Percentiles rank a stretch among this genome's conserved stretches.
Evolutionary conservation across 257 asterid species (phyloP).

Genomic region (Solanum stenotomum): DNA sequence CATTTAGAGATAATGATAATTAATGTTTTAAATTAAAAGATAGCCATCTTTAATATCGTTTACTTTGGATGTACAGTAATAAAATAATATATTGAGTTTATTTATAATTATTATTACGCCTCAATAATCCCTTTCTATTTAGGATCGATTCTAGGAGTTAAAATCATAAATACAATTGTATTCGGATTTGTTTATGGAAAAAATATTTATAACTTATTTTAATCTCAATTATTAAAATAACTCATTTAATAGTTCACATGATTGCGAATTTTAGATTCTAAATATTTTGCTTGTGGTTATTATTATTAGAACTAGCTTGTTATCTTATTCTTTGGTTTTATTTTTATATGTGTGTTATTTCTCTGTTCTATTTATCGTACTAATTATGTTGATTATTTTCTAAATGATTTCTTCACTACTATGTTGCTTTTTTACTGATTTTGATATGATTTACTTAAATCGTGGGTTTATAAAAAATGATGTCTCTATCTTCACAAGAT

Average conservation of each 20-base stretch:
- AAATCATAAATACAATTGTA: not conserved
- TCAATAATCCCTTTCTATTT: not conserved
- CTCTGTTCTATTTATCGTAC: not conserved
- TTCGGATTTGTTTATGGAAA: not conserved
- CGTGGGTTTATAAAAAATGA: fast-evolving
- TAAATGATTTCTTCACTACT: fast-evolving
- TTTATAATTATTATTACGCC: not conserved
- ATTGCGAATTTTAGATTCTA: not conserved
- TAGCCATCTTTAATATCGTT: not conserved
- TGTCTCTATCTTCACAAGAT: no score
- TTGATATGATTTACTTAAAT: no score
- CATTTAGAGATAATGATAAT: not conserved
- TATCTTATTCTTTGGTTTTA: not conserved
- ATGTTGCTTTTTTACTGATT: no score
- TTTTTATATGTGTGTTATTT: no score
- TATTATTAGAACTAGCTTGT: no score
- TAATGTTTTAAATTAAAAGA: not conserved
- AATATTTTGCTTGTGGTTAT: not conserved
- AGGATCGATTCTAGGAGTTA: not conserved
- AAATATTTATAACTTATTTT: not conserved
- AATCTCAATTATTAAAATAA: not conserved
- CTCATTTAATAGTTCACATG: not conserved
- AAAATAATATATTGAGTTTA: not conserved
- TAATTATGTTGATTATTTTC: not conserved
- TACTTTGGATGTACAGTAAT: not conserved